Conservation (phyloP, 306 rosid species). For the Inga leiocalycina region DNA sequence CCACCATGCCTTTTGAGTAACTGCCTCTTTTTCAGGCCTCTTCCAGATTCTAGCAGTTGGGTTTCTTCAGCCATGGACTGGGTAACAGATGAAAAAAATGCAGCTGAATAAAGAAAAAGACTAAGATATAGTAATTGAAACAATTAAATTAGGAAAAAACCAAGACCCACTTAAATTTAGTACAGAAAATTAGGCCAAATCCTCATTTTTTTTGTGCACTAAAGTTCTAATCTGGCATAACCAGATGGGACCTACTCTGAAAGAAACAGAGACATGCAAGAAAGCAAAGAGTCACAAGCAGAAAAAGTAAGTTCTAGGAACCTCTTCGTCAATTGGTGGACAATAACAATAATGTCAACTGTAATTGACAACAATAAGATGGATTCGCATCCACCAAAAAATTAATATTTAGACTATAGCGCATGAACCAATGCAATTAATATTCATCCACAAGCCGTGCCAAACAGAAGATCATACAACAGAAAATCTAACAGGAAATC, state of each 20-base stretch:
- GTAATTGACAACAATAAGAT: neutral
- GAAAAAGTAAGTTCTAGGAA: neutral
- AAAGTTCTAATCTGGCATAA: neutral
- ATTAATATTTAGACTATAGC: neutral
- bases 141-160: neutral
- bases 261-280: neutral
- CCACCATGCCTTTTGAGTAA: constrained; percentile 49
- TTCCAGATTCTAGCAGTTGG: constrained; percentile 40
- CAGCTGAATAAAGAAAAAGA: neutral
- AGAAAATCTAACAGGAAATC: neutral
- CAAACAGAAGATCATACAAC: neutral
- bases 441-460: neutral
- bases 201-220: neutral
- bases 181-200: neutral
- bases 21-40: constrained; percentile 54
- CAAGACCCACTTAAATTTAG: neutral
- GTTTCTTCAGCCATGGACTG: constrained; percentile 63
- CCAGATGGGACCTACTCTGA: neutral
- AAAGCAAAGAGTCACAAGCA: neutral
- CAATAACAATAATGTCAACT: neutral
- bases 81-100: neutral
- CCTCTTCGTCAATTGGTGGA: neutral
- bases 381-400: neutral
- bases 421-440: neutral
- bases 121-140: neutral